phyloP scores from a whole-genome alignment of 1,139 yeast genomes.

The Hansenula sp. region DNA sequence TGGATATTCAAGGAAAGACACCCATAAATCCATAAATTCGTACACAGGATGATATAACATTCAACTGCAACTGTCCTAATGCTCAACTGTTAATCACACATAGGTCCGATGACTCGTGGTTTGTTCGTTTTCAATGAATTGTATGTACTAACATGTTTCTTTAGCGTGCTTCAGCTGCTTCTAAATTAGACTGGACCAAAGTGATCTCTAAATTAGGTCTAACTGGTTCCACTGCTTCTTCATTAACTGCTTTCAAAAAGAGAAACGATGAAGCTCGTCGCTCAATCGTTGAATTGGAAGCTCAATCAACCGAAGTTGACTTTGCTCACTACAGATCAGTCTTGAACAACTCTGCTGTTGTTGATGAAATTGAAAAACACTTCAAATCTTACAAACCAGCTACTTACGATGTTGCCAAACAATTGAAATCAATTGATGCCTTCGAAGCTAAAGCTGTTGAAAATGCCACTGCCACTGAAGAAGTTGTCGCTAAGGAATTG shows the following conservation, averaged over 20 bases:
- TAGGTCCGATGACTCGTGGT: too few species aligned
- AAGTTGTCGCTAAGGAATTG: slow-evolving; percentile 82
- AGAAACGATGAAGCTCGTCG: slow-evolving; percentile 98
- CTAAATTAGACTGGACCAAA: slow-evolving; percentile 94
- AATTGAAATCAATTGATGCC: slow-evolving; percentile 85
- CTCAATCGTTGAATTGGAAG: slow-evolving; percentile 62
- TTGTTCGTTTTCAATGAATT: background rate
- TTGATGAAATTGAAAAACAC: slow-evolving; percentile 78
- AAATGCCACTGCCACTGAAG: slow-evolving; percentile 92
- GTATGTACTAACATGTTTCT: slow-evolving; percentile 7
- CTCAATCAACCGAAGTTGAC: slow-evolving; percentile 76
- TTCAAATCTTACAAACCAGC: slow-evolving; percentile 76
- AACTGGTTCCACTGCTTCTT: slow-evolving; percentile 87
- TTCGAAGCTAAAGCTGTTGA: slow-evolving; percentile 95
- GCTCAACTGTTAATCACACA: too few species aligned
- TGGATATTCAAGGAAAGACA: too few species aligned
- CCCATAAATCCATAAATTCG: too few species aligned
- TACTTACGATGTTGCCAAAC: slow-evolving; percentile 82
- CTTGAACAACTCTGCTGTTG: slow-evolving; percentile 77
- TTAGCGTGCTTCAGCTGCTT: slow-evolving; percentile 53
- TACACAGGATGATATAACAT: too few species aligned
- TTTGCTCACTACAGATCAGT: slow-evolving; percentile 74
- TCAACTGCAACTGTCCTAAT: too few species aligned
- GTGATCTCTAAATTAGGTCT: slow-evolving; percentile 85
- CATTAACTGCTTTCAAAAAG: slow-evolving; percentile 91